Evolutionary conservation across 2,329 filamentous ascomycete species (phyloP), one percentile per base, ranked within the genome.

Genomic region (Pestalotiopsis sp.): DNA sequence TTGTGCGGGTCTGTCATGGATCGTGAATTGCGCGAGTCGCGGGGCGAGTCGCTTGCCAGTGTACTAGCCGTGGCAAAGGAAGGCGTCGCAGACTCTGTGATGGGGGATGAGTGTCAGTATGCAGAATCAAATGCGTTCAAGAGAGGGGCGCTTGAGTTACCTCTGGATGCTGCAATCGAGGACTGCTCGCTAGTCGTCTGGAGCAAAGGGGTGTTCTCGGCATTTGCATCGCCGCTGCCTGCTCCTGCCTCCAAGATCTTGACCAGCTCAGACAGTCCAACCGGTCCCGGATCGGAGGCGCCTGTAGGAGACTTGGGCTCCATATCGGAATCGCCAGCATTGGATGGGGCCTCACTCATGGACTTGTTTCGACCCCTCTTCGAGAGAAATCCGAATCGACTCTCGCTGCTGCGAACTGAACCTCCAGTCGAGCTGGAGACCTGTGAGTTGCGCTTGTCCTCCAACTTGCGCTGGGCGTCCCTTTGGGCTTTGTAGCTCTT

Each of bases 361-460:
- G 75, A 72, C 65, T 79, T 81, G 73, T 78, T 81, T 67, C 78
- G 78, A 60, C 77, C 77, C 65, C 82, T 81, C 31, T 79, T 76
- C 45, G 82, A 78, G 65, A 88, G 82, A 60, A 87, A 81, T 3
- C 80, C 80, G 69, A 84, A 83, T 0, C 80, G 78, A 52, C 82
- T 74, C 25, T 79, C 77, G 58, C 75, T 78, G 0, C 83, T 78
- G 0, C 83, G 85, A 13, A 80, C 75, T 2, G 83, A 84, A 69
- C 82, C 84, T 9, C 31, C 31, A 6, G 31, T 36, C n/a, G 80
- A 80, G 7, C 80, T 81, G 2, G 85, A 86, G 12, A 79, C 75
- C 0, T 83, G 83, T 45, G 76, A 77, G 17, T 74, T 76, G 52
- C 69, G 70, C 17, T 72, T 75, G 4, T 78, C 75, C 31, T 36